Conservation (phyloP, 108 stramenopile species). For the Aurantiochytrium sp. region DNA sequence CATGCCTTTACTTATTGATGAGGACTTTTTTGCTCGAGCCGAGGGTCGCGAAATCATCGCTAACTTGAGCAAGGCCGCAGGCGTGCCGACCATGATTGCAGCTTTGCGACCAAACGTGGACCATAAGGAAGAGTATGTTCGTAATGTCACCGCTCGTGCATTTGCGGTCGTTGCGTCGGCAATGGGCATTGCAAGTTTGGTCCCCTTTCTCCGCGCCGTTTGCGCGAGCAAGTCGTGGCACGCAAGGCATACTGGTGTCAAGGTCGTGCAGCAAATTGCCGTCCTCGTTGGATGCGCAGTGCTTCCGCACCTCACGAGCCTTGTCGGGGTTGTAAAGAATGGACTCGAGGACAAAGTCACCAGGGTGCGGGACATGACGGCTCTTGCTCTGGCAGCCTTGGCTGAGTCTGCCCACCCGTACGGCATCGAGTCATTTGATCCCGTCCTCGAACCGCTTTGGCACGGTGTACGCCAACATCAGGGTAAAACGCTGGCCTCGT, state of each 20-base stretch:
- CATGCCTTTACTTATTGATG: constrained; percentile 94
- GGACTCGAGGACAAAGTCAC: constrained; percentile 92
- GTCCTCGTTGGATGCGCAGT: constrained; percentile 95
- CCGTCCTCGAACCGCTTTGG: constrained; percentile 92
- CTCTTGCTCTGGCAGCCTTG: constrained; percentile 86
- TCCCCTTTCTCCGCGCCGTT: constrained; percentile 98
- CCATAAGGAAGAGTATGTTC: constrained; percentile 91
- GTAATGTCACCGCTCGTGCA: constrained; percentile 92
- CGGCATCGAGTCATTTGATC: constrained; percentile 98
- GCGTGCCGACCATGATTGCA: constrained; percentile 97
- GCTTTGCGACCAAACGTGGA: constrained; percentile 99
- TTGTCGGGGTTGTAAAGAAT: constrained; percentile 90
- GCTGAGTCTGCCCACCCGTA: constrained; percentile 97
- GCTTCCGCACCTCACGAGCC: constrained; percentile 83
- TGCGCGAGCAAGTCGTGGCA: constrained; percentile 92
- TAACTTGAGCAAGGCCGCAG: constrained; percentile 97
- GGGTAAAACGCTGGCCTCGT: constrained; percentile 93
- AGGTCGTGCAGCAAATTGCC: constrained; percentile 98
- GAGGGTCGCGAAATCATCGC: constrained; percentile 98
- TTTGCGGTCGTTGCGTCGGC: constrained; percentile 98
- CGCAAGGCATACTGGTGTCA: constrained; percentile 97
- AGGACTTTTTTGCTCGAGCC: constrained; percentile 95
- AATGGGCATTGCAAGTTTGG: constrained; percentile 82
- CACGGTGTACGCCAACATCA: constrained; percentile 94
- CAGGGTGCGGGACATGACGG: constrained; percentile 91